Conservation (phyloP, 2,329 filamentous ascomycete genomes). For the Leptographium procerum region DNA sequence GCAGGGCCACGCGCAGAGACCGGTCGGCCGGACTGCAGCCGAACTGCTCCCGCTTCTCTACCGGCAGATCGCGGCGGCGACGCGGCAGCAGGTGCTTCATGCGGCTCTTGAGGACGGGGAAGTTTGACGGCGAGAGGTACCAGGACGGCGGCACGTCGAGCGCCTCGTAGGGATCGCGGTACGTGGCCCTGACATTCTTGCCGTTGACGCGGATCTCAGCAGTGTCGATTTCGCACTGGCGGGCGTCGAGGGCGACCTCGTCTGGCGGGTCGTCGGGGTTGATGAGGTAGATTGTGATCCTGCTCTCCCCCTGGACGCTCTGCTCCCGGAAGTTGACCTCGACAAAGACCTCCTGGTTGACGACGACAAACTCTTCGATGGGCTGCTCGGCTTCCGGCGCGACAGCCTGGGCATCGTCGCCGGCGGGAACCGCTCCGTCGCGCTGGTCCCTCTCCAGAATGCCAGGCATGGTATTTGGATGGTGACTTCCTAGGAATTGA, state of each 20-base stretch:
- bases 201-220: constrained; percentile 41
- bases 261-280: constrained; percentile 41
- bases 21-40: constrained; percentile 46
- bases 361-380: constrained; percentile 37
- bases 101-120: constrained; percentile 60
- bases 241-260: constrained; percentile 48
- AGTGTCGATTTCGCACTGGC: constrained; percentile 48
- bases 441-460: constrained; percentile 11
- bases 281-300: constrained; percentile 63
- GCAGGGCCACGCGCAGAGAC: constrained; percentile 32
- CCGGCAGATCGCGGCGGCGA: constrained; percentile 40
- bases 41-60: constrained; percentile 41
- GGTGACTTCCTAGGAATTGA: no score
- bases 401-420: constrained; percentile 1
- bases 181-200: constrained; percentile 31
- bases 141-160: constrained; percentile 49
- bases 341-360: constrained; percentile 79
- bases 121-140: constrained; percentile 59
- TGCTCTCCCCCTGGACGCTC: constrained; percentile 64
- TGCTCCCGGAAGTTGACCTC: constrained; percentile 77
- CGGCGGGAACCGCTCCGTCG: not conserved
- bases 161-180: constrained; percentile 56
- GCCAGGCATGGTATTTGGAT: constrained; percentile 16
- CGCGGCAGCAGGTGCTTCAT: constrained; percentile 42
- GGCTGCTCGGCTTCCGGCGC: constrained; percentile 4